Percentiles rank a stretch among this genome's conserved stretches.
These are phyloP conservation scores for Berkeleyomyces rouxiae DNA, from an alignment of 2,329 filamentous ascomycete species.

Conservation along the genomic window DNA sequence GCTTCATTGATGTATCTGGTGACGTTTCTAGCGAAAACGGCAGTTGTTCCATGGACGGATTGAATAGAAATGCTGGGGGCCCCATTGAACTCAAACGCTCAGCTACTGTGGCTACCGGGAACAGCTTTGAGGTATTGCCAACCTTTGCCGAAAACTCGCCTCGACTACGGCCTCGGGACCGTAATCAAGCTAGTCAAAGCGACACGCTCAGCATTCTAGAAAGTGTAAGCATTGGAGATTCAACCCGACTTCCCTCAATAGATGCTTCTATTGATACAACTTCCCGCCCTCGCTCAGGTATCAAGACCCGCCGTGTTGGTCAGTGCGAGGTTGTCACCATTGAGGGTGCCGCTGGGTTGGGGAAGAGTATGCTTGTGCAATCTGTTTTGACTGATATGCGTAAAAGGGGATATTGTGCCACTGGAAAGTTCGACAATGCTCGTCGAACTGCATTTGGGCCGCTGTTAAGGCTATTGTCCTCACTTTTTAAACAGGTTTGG, in stretches of 20 bases:
- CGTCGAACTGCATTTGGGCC: slow-evolving; percentile 45
- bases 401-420: slow-evolving; percentile 46
- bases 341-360: slow-evolving; percentile 45
- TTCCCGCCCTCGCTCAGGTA: slow-evolving; percentile 37
- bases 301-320: slow-evolving; percentile 43
- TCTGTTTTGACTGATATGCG: slow-evolving; percentile 44
- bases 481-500: slow-evolving; percentile 50
- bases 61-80: slow-evolving; percentile 25
- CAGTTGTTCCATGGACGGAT: slow-evolving; percentile 36
- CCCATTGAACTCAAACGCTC: slow-evolving; percentile 6
- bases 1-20: slow-evolving; percentile 18
- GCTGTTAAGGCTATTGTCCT: slow-evolving; percentile 46
- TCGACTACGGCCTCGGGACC: slow-evolving; percentile 32
- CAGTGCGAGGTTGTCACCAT: slow-evolving; percentile 48
- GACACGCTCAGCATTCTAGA: slow-evolving; percentile 33
- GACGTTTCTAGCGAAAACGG: slow-evolving; percentile 43
- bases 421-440: slow-evolving; percentile 48
- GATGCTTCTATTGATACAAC: slow-evolving; percentile 4
- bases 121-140: slow-evolving; percentile 1
- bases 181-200: slow-evolving; percentile 33
- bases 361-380: slow-evolving; percentile 48
- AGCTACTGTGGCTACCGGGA: not conserved
- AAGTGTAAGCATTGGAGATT: slow-evolving; percentile 21
- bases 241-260: not conserved
- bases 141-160: slow-evolving; percentile 8